phyloP scores from a whole-genome alignment of 306 rosid species.

The Carpinus viminea region DNA sequence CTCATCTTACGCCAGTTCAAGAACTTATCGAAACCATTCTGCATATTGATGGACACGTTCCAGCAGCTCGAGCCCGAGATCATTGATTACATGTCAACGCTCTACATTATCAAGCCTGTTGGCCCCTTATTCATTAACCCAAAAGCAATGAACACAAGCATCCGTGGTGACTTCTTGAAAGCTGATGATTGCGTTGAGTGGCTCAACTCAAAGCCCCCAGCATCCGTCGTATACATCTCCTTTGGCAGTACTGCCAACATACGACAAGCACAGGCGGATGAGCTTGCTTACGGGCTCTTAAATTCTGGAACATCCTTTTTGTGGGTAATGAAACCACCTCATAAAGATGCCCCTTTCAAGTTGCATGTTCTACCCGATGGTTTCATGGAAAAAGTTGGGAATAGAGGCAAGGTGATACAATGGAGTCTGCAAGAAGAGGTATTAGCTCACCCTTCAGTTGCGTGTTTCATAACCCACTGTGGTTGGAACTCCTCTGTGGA shows the following conservation, averaged over 20 bases:
- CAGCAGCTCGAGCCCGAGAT: constrained; percentile 54
- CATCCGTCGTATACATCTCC: constrained; percentile 63
- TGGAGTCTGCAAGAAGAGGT: constrained; percentile 78
- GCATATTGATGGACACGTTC: constrained; percentile 53
- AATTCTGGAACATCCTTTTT: constrained; percentile 45
- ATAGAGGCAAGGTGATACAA: constrained; percentile 50
- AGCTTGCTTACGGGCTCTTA: constrained; percentile 58
- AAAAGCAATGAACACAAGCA: background rate
- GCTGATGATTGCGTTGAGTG: constrained; percentile 58
- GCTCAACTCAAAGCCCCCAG: constrained; percentile 46
- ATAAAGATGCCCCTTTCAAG: background rate
- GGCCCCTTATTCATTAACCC: constrained; percentile 65
- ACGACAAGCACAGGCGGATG: constrained; percentile 54
- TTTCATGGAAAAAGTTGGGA: constrained; percentile 40
- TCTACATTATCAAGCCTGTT: constrained; percentile 25
- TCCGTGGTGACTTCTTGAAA: constrained; percentile 50
- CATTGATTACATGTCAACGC: constrained; percentile 32
- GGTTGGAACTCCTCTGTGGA: constrained; percentile 66
- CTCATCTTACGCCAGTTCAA: constrained; percentile 44
- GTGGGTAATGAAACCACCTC: constrained; percentile 62
- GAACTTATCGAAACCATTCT: constrained; percentile 41
- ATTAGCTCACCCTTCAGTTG: constrained; percentile 50
- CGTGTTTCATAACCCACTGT: constrained; percentile 68
- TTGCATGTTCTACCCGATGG: constrained; percentile 45
- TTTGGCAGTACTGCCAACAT: constrained; percentile 59